phyloP scores from a whole-genome alignment of 768 basidiomycete species.

The Collybia sordida region DNA sequence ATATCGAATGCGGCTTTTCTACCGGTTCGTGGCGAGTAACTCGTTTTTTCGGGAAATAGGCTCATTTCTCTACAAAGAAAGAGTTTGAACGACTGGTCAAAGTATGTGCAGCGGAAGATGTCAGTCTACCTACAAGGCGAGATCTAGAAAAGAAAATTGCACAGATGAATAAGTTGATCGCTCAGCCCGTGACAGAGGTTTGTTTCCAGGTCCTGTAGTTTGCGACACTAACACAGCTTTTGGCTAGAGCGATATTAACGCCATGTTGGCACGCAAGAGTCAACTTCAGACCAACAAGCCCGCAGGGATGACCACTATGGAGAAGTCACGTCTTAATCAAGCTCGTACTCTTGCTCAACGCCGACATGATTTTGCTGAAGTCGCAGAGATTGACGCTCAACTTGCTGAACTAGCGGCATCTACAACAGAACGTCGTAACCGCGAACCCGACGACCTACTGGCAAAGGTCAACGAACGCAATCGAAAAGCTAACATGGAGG shows the following conservation, averaged over 20 bases:
- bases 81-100: constrained; percentile 67
- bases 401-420: constrained; percentile 50
- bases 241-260: constrained; percentile 75
- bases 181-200: constrained; percentile 80
- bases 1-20: constrained; percentile 75
- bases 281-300: constrained; percentile 32
- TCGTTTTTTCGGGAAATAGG: neutral
- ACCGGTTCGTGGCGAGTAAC: constrained; percentile 43
- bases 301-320: constrained; percentile 43
- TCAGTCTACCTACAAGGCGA: constrained; percentile 67
- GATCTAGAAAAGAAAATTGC: constrained; percentile 64
- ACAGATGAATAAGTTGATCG: constrained; percentile 57
- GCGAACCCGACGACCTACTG: constrained; percentile 48
- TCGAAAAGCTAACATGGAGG: constrained; percentile 79
- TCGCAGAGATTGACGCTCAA: constrained; percentile 59
- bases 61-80: constrained; percentile 40
- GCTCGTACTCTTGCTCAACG: constrained; percentile 73
- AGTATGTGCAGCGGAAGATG: constrained; percentile 45
- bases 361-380: constrained; percentile 68
- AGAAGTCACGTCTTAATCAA: constrained; percentile 67
- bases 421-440: constrained; percentile 5
- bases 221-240: constrained; percentile 10
- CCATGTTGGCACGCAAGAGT: constrained; percentile 73
- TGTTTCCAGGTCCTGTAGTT: constrained; percentile 13
- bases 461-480: constrained; percentile 90